Percentiles rank a stretch among this genome's conserved stretches.
Conservation (phyloP, 1,284 basidiomycete genomes). For the Rugosomyces carneus region DNA sequence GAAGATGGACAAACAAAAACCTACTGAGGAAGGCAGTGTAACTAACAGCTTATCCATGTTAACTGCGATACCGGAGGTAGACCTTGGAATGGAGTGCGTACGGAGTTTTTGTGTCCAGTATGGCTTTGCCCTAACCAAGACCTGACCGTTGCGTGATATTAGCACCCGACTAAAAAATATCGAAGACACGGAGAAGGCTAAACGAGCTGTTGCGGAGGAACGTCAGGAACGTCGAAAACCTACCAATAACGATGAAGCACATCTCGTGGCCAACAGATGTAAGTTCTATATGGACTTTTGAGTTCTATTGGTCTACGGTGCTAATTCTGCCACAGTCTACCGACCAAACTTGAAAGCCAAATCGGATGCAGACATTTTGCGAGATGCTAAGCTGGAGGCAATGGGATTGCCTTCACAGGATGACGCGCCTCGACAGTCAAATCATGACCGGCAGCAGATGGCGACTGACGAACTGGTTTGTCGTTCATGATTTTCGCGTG, state of each 20-base stretch:
- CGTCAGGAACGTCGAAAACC: constrained; percentile 51
- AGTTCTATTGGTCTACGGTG: not conserved
- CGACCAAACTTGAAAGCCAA: constrained; percentile 72
- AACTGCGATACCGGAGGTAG: constrained; percentile 94
- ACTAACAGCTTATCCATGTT: constrained; percentile 92
- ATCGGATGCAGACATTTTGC: constrained; percentile 81
- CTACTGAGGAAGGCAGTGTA: constrained; percentile 83
- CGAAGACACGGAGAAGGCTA: constrained; percentile 94
- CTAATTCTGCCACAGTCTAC: constrained; percentile 52
- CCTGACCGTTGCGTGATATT: not conserved
- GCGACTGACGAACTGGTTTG: constrained; percentile 87
- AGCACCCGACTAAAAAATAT: constrained; percentile 91
- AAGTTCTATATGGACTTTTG: constrained; percentile 25
- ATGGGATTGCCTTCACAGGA: constrained; percentile 65
- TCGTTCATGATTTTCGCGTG: constrained; percentile 1
- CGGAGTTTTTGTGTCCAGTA: not conserved
- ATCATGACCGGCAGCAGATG: constrained; percentile 63
- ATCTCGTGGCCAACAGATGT: constrained; percentile 82
- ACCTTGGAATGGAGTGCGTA: constrained; percentile 95
- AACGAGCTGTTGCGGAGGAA: constrained; percentile 75
- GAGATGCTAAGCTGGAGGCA: constrained; percentile 79
- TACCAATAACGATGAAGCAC: constrained; percentile 61
- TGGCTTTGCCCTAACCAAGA: not conserved
- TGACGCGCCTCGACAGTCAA: constrained; percentile 41
- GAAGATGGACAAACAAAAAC: constrained; percentile 51